Conservation (phyloP, 2,329 filamentous ascomycete species). For the Gaeumannomyces sp. region DNA sequence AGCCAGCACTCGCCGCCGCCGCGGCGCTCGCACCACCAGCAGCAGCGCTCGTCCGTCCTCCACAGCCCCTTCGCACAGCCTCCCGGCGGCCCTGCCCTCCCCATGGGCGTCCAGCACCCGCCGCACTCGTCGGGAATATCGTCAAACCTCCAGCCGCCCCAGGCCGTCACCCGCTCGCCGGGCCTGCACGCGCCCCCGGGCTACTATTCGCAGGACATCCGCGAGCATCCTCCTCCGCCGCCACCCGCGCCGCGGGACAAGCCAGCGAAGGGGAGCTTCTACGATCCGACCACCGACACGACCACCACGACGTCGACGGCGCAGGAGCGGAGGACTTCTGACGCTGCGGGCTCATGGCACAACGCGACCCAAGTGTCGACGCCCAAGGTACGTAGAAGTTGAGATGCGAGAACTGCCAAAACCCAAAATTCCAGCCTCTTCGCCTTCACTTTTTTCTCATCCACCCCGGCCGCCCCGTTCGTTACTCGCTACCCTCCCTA, state of each 20-base stretch:
- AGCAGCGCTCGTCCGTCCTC: conserved; percentile 13
- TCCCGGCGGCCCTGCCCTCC: neutral
- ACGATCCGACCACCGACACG: conserved; percentile 48
- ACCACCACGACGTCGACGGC: conserved; percentile 36
- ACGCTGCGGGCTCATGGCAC: conserved; percentile 36
- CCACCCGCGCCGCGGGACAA: conserved; percentile 13
- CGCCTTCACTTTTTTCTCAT: conserved; percentile 11
- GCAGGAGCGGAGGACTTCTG: conserved; percentile 40
- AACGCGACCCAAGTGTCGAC: conserved; percentile 35
- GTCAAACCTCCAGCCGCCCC: conserved; percentile 25
- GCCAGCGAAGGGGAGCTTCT: conserved; percentile 35
- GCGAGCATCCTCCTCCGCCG: conserved; percentile 8
- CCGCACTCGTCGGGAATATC: conserved; percentile 6
- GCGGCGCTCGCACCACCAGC: conserved; percentile 15
- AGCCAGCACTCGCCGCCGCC: neutral
- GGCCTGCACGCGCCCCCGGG: conserved; percentile 18
- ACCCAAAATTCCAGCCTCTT: conserved; percentile 10
- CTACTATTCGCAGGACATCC: conserved; percentile 11
- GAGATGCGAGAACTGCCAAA: conserved; percentile 9
- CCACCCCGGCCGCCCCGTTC: conserved; percentile 13
- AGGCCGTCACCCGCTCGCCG: conserved; percentile 11
- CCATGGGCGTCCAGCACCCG: conserved; percentile 2
- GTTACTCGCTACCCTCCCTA: conserved; percentile 14
- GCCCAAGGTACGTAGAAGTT: conserved; percentile 37
- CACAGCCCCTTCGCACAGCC: conserved; percentile 7